Conservation (phyloP, 129 eudicot genomes). For the Glebionis coronaria region DNA sequence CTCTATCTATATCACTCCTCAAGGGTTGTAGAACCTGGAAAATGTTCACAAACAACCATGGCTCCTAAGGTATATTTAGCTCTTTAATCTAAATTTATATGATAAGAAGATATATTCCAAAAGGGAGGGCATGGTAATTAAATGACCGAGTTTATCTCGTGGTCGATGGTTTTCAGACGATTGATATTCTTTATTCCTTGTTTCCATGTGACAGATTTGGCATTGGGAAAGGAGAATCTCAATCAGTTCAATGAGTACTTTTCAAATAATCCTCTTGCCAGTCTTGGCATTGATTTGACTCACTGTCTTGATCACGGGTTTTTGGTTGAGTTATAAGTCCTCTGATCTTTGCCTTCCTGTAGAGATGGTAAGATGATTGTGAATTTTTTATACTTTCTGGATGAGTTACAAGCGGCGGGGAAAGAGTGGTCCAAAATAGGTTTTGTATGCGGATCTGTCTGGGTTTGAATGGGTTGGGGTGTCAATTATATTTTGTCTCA, state of each 20-base stretch:
- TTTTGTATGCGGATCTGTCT: no score
- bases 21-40: no score
- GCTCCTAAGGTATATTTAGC: no score
- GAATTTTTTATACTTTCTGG: background rate
- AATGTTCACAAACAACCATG: no score
- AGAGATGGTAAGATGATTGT: slow-evolving; percentile 66
- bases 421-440: no score
- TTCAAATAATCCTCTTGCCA: slow-evolving; percentile 27
- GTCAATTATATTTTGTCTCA: no score
- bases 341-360: slow-evolving; percentile 71
- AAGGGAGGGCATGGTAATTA: slow-evolving; percentile 90
- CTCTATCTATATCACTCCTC: no score
- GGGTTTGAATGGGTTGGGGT: no score
- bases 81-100: no score
- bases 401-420: no score
- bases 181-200: slow-evolving; percentile 5
- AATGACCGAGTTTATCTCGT: no score
- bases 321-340: slow-evolving; percentile 83
- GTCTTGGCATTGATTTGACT: slow-evolving; percentile 75
- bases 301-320: slow-evolving; percentile 81
- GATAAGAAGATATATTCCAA: no score
- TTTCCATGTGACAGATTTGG: slow-evolving; percentile 67
- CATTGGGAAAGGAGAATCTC: slow-evolving; percentile 70
- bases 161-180: background rate
- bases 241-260: slow-evolving; percentile 56